Conservation (phyloP, 805 yeast genomes). For the baker's yeast (Saccharomyces cerevisiae) region DNA sequence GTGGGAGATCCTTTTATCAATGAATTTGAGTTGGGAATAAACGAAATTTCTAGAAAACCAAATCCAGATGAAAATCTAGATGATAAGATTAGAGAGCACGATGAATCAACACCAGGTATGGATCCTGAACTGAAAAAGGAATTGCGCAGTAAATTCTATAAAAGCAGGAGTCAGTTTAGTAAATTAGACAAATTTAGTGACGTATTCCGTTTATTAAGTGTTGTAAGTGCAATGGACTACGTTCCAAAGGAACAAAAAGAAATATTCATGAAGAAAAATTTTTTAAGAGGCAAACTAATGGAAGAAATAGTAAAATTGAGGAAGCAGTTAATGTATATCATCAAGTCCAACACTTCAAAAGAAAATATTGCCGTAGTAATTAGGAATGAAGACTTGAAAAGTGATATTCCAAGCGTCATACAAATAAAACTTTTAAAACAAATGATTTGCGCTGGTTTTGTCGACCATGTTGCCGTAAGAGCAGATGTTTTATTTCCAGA, state of each 20-base stretch:
- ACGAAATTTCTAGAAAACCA: constrained; percentile 7
- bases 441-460: constrained; percentile 84
- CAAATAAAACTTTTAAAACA: constrained; percentile 81
- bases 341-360: constrained; percentile 52
- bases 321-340: constrained; percentile 69
- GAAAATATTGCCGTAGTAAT: constrained; percentile 49
- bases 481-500: constrained; percentile 61
- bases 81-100: constrained; percentile 17
- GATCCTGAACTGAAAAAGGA: constrained; percentile 35
- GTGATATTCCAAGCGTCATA: constrained; percentile 56
- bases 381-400: constrained; percentile 38
- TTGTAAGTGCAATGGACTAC: constrained; percentile 81
- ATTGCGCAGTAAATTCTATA: constrained; percentile 44
- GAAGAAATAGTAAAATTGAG: constrained; percentile 78
- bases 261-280: constrained; percentile 50
- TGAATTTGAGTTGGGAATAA: constrained; percentile 66
- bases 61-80: constrained; percentile 9
- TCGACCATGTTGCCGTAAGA: constrained; percentile 83
- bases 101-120: constrained; percentile 24
- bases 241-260: constrained; percentile 41
- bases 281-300: constrained; percentile 71
- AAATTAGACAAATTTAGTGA: constrained; percentile 70
- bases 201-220: constrained; percentile 64
- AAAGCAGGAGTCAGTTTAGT: constrained; percentile 53
- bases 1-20: constrained; percentile 86